phyloP scores from a whole-genome alignment of 768 basidiomycete species.

The Tulasnella sp. region DNA sequence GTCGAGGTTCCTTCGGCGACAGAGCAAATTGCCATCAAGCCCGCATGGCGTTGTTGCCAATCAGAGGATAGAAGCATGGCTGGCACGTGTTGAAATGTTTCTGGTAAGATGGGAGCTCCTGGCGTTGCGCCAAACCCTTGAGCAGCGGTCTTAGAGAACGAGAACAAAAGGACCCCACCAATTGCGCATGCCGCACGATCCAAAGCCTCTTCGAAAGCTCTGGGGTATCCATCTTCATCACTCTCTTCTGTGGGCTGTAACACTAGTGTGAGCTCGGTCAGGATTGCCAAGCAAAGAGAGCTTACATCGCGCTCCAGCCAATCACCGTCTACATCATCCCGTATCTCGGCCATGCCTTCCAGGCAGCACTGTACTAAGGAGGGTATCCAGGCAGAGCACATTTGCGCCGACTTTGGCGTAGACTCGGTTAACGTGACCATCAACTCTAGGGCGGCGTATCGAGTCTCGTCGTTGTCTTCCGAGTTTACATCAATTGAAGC shows the following conservation, averaged over 20 bases:
- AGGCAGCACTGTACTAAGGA: constrained; percentile 62
- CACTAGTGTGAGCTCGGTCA: neutral
- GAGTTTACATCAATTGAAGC: constrained; percentile 27
- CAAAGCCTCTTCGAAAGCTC: constrained; percentile 68
- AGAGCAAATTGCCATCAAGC: constrained; percentile 73
- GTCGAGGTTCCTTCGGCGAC: constrained; percentile 76
- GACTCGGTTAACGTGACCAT: constrained; percentile 74
- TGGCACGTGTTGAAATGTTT: constrained; percentile 71
- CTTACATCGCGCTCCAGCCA: constrained; percentile 44
- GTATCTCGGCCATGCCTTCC: constrained; percentile 71
- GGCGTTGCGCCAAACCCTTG: neutral
- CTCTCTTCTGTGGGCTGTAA: constrained; percentile 35
- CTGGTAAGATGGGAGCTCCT: constrained; percentile 64
- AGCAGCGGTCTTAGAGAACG: neutral
- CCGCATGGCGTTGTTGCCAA: constrained; percentile 78
- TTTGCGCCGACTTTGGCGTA: constrained; percentile 52
- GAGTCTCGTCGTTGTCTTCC: constrained; percentile 42
- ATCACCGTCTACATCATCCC: constrained; percentile 37
- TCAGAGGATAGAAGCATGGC: constrained; percentile 70
- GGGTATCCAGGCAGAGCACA: constrained; percentile 56
- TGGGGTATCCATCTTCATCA: constrained; percentile 49
- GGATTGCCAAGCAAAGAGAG: constrained; percentile 18
- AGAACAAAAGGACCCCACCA: constrained; percentile 19
- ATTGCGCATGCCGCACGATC: constrained; percentile 73
- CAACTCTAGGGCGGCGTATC: constrained; percentile 67